Base-by-base conservation (phyloP, 2,329 filamentous ascomycete genomes). In the Xylariaceae sp. region DNA sequence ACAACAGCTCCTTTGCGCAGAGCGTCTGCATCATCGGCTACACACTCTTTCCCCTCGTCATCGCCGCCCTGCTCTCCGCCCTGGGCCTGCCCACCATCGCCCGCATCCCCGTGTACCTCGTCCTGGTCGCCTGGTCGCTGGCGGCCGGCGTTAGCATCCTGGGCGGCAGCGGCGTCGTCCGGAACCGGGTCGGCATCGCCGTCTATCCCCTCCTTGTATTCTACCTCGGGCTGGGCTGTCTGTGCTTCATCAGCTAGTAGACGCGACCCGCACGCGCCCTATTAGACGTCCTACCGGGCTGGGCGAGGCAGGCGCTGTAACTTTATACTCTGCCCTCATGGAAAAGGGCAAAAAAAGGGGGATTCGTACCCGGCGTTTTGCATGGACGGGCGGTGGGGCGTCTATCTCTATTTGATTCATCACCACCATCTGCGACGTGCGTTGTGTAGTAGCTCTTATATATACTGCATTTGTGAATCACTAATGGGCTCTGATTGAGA, bases 11-110 rank as follows among this genome's bases (percentile, higher is more conserved):
- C 13, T 98, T 98, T 60, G 92, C 94, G 54, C 92, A 98, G 61
- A 94, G 88, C 37, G 77, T 98, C 47, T 96, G 89, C 60, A 93
- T 98, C 51, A 98, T 98, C 56, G 92, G 92, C 29, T 98, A 98
- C 62, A 98, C 92, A 1, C 76, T 98, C 36, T 98, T 98, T 64
- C 92, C 92, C 2, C 76, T 98, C 33, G 92, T 96, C 49, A 84
- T 98, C 47, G 93, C 93, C 6, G 80, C 90, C 2, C 66, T 95
- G 32, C 76, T 98, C 44, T 94, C 88, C 36, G 90, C 90, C 1
- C 56, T 98, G 19, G 72, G 77, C 32, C 71, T 96, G 6, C 82
- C 80, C 26, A 82, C 77, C 49, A 83, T 96, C 44, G 77, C 83
- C 5, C 75, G 92, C 36, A 86, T 96, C 55, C 92, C 92, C 1